Conservation (phyloP, 306 rosid genomes). For the Acacia melanoxylon region DNA sequence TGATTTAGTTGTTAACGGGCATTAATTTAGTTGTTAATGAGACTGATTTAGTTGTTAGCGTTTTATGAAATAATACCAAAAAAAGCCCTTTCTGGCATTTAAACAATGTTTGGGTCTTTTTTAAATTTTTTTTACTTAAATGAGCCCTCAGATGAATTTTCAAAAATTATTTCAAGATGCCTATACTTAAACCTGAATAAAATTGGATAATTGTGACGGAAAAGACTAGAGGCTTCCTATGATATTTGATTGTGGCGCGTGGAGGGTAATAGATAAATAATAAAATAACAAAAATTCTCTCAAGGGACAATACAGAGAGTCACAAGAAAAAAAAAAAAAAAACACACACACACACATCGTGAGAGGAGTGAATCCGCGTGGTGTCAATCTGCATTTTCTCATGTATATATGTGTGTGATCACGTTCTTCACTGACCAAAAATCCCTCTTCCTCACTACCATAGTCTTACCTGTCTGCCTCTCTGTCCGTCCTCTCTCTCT, state of each 20-base stretch:
- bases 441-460: neutral
- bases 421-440: constrained; percentile 44
- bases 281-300: neutral
- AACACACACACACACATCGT: neutral
- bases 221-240: neutral
- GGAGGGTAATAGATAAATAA: neutral
- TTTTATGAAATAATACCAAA: no score
- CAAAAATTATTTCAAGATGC: no score
- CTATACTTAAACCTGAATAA: no score
- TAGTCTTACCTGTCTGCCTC: neutral
- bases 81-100: no score
- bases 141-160: no score
- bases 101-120: no score
- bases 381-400: neutral
- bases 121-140: no score
- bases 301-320: neutral
- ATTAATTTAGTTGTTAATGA: no score
- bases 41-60: no score
- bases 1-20: no score
- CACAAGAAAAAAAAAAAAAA: neutral
- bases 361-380: neutral
- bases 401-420: constrained; percentile 35
- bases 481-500: neutral
- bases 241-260: neutral
- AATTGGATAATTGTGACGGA: no score